Evolutionary conservation across 139 green algal species (phyloP).

Genomic region (Micractinium sp.): DNA sequence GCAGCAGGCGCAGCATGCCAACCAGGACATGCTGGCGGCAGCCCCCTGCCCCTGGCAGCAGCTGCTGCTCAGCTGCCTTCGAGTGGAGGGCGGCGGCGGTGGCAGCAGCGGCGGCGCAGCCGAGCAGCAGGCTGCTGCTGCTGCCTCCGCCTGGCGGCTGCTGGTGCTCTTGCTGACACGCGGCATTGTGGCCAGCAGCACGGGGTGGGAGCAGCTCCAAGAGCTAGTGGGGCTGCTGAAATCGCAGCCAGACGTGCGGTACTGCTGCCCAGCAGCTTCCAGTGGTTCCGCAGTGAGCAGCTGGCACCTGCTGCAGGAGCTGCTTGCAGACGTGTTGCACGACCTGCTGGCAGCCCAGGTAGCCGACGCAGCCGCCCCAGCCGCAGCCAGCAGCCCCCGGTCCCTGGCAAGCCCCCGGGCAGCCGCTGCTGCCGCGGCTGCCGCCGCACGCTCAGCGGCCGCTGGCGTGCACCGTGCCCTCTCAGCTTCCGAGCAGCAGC

Average conservation of each 20-base stretch:
- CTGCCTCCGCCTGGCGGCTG: neutral
- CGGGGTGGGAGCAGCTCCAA: constrained; percentile 11
- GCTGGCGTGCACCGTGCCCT: neutral
- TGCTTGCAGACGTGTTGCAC: constrained; percentile 46
- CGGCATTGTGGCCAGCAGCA: neutral
- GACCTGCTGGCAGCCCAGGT: constrained; percentile 29
- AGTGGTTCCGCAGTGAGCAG: neutral
- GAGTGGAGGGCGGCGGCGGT: neutral
- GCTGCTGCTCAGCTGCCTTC: constrained; percentile 49
- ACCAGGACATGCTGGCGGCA: constrained; percentile 32
- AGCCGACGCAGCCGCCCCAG: neutral
- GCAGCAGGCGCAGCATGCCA: constrained; percentile 33
- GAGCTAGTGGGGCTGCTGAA: neutral
- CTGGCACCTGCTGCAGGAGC: constrained; percentile 47
- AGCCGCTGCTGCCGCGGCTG: neutral
- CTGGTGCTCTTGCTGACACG: constrained; percentile 22
- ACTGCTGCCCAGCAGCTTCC: neutral
- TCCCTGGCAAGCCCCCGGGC: neutral
- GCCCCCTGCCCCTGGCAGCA: constrained; percentile 43
- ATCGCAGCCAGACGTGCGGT: neutral
- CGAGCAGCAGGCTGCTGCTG: neutral
- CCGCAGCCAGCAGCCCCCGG: neutral
- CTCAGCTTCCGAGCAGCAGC: neutral
- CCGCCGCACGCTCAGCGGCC: neutral
- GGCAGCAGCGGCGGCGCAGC: neutral